Conservation (phyloP, 192 early-diverging fungal genomes). For the Linnemannia exigua region DNA sequence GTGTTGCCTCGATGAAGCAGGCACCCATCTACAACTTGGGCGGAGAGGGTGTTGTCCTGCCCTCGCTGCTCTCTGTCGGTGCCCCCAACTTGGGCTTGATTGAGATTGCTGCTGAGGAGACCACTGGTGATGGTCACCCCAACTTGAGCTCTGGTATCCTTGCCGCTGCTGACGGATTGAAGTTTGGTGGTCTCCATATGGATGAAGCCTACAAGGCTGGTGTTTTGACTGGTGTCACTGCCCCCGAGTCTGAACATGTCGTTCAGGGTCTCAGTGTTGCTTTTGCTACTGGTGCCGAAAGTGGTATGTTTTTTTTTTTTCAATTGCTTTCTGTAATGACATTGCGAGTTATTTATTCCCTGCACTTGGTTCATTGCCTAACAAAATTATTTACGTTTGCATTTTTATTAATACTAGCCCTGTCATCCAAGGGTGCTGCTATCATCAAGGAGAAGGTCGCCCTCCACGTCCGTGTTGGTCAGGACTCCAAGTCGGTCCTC, state of each 20-base stretch:
- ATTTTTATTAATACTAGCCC: constrained; percentile 18
- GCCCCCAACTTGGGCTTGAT: constrained; percentile 70
- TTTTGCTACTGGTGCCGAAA: constrained; percentile 74
- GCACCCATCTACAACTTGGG: constrained; percentile 44
- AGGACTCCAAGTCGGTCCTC: constrained; percentile 46
- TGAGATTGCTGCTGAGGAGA: constrained; percentile 73
- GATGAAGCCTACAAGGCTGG: constrained; percentile 72
- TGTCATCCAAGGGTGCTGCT: constrained; percentile 22
- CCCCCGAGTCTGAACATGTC: constrained; percentile 64
- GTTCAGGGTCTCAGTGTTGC: constrained; percentile 75
- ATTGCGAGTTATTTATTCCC: not conserved
- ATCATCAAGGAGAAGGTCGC: constrained; percentile 68
- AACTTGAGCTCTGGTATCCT: constrained; percentile 49
- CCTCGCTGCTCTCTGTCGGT: constrained; percentile 65
- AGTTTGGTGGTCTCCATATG: constrained; percentile 69
- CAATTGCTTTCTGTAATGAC: not conserved
- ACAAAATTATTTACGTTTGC: not conserved
- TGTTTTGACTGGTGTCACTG: constrained; percentile 71
- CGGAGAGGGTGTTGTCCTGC: constrained; percentile 54
- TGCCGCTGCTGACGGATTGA: constrained; percentile 75
- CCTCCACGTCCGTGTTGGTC: constrained; percentile 73
- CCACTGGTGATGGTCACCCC: constrained; percentile 70
- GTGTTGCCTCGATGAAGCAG: constrained; percentile 21
- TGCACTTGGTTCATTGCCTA: not conserved
- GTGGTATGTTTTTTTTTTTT: constrained; percentile 42